These are phyloP conservation scores for Trifolium repens DNA, from an alignment of 306 rosid genomes.

Conservation along the genomic window DNA sequence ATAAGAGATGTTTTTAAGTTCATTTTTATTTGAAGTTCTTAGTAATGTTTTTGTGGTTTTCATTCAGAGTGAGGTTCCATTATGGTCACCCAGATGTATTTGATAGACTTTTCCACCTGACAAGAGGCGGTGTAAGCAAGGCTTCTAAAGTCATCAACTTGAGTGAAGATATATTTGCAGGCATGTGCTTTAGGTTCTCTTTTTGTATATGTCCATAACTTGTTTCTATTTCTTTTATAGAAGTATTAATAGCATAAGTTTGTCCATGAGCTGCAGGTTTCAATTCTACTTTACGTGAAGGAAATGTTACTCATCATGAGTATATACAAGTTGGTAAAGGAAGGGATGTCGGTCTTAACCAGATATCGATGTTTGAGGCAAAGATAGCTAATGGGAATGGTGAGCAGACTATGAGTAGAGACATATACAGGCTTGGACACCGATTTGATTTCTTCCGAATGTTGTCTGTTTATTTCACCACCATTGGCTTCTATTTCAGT, in stretches of 20 bases:
- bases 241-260: conserved; percentile 19
- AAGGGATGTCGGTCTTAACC: conserved; percentile 96
- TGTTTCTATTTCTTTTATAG: conserved; percentile 22
- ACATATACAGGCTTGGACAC: conserved; percentile 93
- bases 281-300: conserved; percentile 93
- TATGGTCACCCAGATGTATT: conserved; percentile 99
- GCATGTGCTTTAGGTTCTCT: conserved; percentile 49
- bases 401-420: conserved; percentile 95
- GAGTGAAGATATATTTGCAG: conserved; percentile 99
- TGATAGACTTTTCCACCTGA: conserved; percentile 90
- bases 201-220: conserved; percentile 9
- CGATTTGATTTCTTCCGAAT: conserved; percentile 95
- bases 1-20: conserved; percentile 1
- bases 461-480: conserved; percentile 86
- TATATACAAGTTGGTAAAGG: conserved; percentile 99
- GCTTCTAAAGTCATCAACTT: conserved; percentile 92
- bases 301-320: conserved; percentile 94
- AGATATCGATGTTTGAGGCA: conserved; percentile 97
- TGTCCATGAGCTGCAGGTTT: conserved; percentile 62
- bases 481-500: conserved; percentile 93
- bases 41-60: conserved; percentile 39
- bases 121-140: conserved; percentile 99
- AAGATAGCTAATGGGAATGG: conserved; percentile 96
- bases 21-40: conserved; percentile 36
- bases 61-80: conserved; percentile 94